phyloP scores from a whole-genome alignment of 306 rosid genomes.

The Chamaecrista fasciculata region DNA sequence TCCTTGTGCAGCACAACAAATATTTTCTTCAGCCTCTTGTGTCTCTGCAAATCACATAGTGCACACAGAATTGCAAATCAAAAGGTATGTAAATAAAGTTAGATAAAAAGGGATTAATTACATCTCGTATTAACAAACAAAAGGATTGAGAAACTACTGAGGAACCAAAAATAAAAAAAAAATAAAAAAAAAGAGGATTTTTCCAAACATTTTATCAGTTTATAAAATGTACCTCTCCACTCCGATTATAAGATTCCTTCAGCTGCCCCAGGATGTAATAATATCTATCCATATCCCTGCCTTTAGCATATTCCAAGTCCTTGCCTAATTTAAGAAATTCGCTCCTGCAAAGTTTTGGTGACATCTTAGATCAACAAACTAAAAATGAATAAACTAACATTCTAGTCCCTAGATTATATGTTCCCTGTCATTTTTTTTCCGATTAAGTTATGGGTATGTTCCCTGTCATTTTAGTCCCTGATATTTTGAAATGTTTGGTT shows the following conservation, averaged over 20 bases:
- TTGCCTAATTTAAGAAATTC: slow-evolving; percentile 67
- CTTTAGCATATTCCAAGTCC: slow-evolving; percentile 58
- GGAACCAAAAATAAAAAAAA: slow-evolving; percentile 5
- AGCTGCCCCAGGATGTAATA: slow-evolving; percentile 51
- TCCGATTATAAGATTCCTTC: slow-evolving; percentile 64
- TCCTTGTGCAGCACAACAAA: slow-evolving; percentile 86
- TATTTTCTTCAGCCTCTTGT: slow-evolving; percentile 81
- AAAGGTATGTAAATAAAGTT: slow-evolving; percentile 11
- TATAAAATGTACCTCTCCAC: slow-evolving; percentile 57
- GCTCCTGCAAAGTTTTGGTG: slow-evolving; percentile 46
- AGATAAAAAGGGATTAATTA: neutral
- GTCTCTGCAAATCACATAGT: slow-evolving; percentile 67
- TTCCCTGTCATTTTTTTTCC: no score
- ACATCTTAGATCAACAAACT: slow-evolving; percentile 27
- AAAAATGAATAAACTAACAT: no score
- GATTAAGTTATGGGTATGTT: no score
- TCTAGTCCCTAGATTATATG: no score
- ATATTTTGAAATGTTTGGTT: no score
- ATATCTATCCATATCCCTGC: slow-evolving; percentile 61
- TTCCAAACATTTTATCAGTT: slow-evolving; percentile 18
- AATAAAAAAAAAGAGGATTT: neutral
- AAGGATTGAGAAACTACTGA: slow-evolving; percentile 20
- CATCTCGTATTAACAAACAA: neutral
- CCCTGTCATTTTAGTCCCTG: no score
- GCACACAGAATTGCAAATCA: slow-evolving; percentile 19